These are phyloP conservation scores for Posidonia oceanica DNA, from an alignment of 116 monocot species.

Conservation along the genomic window DNA sequence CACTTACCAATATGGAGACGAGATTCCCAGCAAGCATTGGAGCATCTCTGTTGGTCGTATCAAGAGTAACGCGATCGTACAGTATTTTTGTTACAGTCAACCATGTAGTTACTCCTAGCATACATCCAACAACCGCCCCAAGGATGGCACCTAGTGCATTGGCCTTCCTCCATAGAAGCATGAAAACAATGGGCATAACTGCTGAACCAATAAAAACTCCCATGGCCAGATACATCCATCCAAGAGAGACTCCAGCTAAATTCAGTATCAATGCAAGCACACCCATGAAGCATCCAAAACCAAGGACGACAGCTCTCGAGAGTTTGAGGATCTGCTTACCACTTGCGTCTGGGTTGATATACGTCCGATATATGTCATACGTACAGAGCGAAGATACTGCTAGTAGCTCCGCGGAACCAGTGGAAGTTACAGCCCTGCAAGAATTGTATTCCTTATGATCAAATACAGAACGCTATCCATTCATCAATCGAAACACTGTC, in stretches of 20 bases:
- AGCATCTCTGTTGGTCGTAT: constrained; percentile 81
- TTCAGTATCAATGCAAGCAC: constrained; percentile 81
- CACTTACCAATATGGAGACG: constrained; percentile 71
- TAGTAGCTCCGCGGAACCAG: constrained; percentile 85
- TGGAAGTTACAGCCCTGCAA: constrained; percentile 92
- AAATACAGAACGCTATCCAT: neutral
- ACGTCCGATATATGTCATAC: constrained; percentile 89
- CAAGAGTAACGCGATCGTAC: constrained; percentile 71
- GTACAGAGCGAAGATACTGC: constrained; percentile 96
- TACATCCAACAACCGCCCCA: constrained; percentile 57
- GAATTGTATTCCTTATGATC: neutral
- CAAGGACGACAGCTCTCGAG: constrained; percentile 55
- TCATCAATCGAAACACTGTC: neutral
- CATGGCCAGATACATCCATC: constrained; percentile 99
- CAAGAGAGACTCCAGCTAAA: constrained; percentile 80
- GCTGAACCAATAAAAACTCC: constrained; percentile 89
- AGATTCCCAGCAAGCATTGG: constrained; percentile 95
- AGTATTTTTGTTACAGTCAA: constrained; percentile 52
- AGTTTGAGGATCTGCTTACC: constrained; percentile 87
- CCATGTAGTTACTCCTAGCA: constrained; percentile 72
- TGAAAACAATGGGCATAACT: constrained; percentile 77
- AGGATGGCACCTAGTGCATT: constrained; percentile 70
- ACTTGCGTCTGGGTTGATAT: constrained; percentile 77
- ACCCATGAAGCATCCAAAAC: constrained; percentile 92
- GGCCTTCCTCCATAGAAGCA: constrained; percentile 91